These are phyloP conservation scores for Mangifera indica DNA, from an alignment of 345 rosid genomes.

Conservation along the genomic window DNA sequence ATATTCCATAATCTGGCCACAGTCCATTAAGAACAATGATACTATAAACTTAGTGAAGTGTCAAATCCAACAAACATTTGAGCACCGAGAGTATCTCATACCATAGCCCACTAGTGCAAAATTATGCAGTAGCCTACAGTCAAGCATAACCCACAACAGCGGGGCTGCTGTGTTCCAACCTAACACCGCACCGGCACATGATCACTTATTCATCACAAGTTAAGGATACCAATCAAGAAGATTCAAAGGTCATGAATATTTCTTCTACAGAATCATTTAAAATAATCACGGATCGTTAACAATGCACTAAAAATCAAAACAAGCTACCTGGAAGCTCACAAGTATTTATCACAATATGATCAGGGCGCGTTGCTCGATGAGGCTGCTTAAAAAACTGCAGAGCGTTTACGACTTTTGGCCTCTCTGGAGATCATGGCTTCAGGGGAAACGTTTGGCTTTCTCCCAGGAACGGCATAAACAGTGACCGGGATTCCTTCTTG, in stretches of 20 bases:
- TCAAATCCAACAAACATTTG: background rate
- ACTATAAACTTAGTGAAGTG: background rate
- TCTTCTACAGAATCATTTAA: background rate
- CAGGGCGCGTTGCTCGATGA: slow-evolving; percentile 66
- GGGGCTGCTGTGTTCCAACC: background rate
- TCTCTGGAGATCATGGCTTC: slow-evolving; percentile 44
- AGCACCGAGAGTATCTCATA: background rate
- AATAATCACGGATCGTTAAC: background rate
- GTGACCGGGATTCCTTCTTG: slow-evolving; percentile 32
- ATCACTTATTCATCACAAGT: background rate
- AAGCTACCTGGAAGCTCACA: slow-evolving; percentile 84
- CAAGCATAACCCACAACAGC: background rate
- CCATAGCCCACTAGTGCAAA: background rate
- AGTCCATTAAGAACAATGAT: background rate
- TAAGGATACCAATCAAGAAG: background rate
- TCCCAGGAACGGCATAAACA: slow-evolving; percentile 31
- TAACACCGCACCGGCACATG: background rate
- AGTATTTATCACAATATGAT: slow-evolving; percentile 78
- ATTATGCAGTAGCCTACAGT: background rate
- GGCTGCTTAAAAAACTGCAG: slow-evolving; percentile 68
- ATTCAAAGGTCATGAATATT: background rate
- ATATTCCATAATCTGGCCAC: background rate
- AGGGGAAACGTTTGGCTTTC: slow-evolving; percentile 29
- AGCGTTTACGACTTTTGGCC: slow-evolving; percentile 61
- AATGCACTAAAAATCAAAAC: slow-evolving; percentile 8